Percentiles rank a stretch among this genome's conserved stretches.
Conservation (phyloP, 345 rosid genomes). For the Dipteronia dyeriana region DNA sequence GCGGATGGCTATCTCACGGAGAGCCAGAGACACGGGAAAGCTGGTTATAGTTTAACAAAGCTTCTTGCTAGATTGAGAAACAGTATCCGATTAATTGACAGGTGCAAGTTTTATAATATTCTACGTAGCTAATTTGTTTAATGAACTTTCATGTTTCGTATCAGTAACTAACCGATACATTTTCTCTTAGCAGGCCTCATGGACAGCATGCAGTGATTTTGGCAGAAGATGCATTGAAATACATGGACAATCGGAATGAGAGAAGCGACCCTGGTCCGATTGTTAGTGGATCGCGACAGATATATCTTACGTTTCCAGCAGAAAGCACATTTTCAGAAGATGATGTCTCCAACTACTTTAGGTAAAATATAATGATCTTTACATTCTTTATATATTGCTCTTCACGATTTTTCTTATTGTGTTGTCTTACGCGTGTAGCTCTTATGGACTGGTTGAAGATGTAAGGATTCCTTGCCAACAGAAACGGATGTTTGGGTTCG, state of each 20-base stretch:
- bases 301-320: conserved; percentile 67
- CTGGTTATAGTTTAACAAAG: conserved; percentile 67
- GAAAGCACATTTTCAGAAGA: conserved; percentile 68
- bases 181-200: conserved; percentile 52
- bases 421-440: conserved; percentile 32
- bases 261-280: conserved; percentile 46
- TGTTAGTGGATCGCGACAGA: conserved; percentile 58
- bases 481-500: conserved; percentile 74
- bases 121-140: not conserved
- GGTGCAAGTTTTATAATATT: conserved; percentile 30
- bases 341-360: conserved; percentile 67
- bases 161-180: not conserved
- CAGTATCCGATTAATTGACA: conserved; percentile 54
- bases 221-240: conserved; percentile 57
- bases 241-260: conserved; percentile 42
- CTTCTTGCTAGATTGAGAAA: conserved; percentile 56
- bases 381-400: not conserved
- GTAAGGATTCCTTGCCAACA: conserved; percentile 75
- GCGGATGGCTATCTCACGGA: conserved; percentile 74
- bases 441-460: conserved; percentile 64
- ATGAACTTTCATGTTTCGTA: not conserved
- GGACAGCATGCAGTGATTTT: conserved; percentile 70
- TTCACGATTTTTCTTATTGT: not conserved
- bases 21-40: conserved; percentile 74
- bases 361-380: conserved; percentile 19